Evolutionary conservation across 768 basidiomycete genomes (phyloP).

Genomic region (Arthromyces matolae): DNA sequence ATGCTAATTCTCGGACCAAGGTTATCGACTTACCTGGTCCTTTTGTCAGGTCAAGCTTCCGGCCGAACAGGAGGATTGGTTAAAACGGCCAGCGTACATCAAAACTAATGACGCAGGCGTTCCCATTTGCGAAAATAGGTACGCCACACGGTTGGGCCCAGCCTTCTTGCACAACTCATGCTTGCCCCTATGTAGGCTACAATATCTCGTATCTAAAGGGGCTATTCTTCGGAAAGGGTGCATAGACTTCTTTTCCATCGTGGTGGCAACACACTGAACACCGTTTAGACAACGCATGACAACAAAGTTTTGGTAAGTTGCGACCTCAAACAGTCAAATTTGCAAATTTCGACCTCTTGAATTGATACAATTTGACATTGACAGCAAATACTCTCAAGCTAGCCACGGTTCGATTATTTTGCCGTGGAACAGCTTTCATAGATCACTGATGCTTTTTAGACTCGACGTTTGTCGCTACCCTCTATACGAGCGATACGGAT

Average conservation of each 20-base stretch:
- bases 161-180: constrained; percentile 18
- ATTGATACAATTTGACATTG: neutral
- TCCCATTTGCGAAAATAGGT: constrained; percentile 83
- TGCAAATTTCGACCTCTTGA: no score
- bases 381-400: constrained; percentile 72
- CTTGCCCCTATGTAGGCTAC: constrained; percentile 49
- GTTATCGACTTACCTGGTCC: neutral
- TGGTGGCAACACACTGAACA: constrained; percentile 16
- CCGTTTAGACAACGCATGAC: constrained; percentile 66
- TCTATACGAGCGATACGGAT: constrained; percentile 76
- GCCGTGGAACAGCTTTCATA: neutral
- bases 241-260: constrained; percentile 24
- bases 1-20: constrained; percentile 16
- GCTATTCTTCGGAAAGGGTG: constrained; percentile 85
- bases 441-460: constrained; percentile 40
- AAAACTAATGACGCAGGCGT: constrained; percentile 71
- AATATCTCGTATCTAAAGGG: constrained; percentile 85
- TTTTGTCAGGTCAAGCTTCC: constrained; percentile 73
- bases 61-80: constrained; percentile 79
- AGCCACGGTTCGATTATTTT: constrained; percentile 36
- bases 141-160: constrained; percentile 23
- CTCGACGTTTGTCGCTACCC: constrained; percentile 74
- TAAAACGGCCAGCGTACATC: constrained; percentile 84
- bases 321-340: no score
- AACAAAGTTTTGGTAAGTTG: constrained; percentile 80